A percentile compares a stretch with the other conserved stretches of the same genome.
phyloP scores from a whole-genome alignment of 208 protist species.

The Crithidia expoeki region DNA sequence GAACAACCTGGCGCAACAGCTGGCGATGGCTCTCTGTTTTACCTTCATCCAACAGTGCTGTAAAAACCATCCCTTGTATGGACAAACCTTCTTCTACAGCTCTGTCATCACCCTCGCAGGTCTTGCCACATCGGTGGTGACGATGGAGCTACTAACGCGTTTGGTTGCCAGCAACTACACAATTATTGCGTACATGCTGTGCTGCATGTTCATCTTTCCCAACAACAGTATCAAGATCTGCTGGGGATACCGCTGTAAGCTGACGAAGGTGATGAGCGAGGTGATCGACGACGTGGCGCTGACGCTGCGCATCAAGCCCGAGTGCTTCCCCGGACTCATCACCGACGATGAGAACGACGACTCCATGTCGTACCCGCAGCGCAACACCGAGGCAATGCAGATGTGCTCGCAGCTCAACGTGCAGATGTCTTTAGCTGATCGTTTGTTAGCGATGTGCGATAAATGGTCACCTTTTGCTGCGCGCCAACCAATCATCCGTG shows the following conservation, averaged over 20 bases:
- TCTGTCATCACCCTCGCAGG: constrained; percentile 39
- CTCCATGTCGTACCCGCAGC: neutral
- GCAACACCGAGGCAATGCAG: constrained; percentile 33
- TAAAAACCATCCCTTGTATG: constrained; percentile 42
- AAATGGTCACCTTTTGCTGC: constrained; percentile 45
- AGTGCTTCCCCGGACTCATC: constrained; percentile 7
- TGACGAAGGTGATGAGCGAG: constrained; percentile 40
- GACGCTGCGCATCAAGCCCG: constrained; percentile 23
- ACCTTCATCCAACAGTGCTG: constrained; percentile 35
- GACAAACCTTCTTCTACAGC: constrained; percentile 46
- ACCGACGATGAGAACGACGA: constrained; percentile 4
- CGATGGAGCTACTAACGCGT: constrained; percentile 41
- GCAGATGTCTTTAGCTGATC: constrained; percentile 19
- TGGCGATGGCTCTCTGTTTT: constrained; percentile 31
- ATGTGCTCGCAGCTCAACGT: constrained; percentile 47
- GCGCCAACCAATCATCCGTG: constrained; percentile 31
- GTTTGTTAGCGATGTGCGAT: constrained; percentile 30
- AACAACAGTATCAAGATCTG: constrained; percentile 64
- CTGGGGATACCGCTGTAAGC: constrained; percentile 43
- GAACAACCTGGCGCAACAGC: constrained; percentile 30
- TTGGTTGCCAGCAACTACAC: constrained; percentile 46
- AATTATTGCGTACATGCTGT: constrained; percentile 51
- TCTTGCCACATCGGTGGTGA: constrained; percentile 34
- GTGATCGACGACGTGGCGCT: constrained; percentile 39
- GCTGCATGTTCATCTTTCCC: constrained; percentile 66